Percentiles rank a stretch among this genome's conserved stretches.
Evolutionary conservation across 1,284 basidiomycete species (phyloP).

Genomic region (Ustilago cynodontis): DNA sequence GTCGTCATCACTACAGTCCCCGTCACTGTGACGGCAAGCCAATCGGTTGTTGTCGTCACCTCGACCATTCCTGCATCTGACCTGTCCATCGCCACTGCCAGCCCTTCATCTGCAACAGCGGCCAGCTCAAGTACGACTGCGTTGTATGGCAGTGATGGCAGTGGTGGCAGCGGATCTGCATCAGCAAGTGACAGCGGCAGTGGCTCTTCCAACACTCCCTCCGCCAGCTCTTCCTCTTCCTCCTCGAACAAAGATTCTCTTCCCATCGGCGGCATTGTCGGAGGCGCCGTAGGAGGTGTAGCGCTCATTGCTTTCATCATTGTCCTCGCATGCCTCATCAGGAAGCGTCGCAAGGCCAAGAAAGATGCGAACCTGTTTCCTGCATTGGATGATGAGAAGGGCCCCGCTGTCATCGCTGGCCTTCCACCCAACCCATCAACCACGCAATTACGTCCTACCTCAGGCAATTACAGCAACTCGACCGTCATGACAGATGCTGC

Average conservation of each 20-base stretch:
- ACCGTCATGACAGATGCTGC: conserved; percentile 31
- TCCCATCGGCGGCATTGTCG: conserved; percentile 36
- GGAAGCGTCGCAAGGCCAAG: conserved; percentile 24
- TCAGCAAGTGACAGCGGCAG: background rate
- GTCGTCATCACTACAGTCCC: conserved; percentile 18
- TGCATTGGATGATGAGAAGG: conserved; percentile 22
- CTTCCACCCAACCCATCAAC: conserved; percentile 32
- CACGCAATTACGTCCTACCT: conserved; percentile 20
- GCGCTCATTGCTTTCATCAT: conserved; percentile 22
- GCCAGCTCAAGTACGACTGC: conserved; percentile 1
- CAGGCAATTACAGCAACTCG: conserved; percentile 31
- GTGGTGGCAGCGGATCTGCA: background rate
- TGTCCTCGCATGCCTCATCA: conserved; percentile 19
- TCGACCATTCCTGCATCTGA: conserved; percentile 32
- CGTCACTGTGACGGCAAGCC: conserved; percentile 32
- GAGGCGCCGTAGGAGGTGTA: conserved; percentile 30
- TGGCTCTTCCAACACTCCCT: background rate
- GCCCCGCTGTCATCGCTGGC: conserved; percentile 35
- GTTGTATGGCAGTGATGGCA: background rate
- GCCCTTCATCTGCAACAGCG: background rate
- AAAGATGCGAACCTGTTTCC: conserved; percentile 32
- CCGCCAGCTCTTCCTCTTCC: conserved; percentile 6
- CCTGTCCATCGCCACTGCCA: conserved; percentile 15
- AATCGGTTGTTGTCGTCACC: conserved; percentile 37
- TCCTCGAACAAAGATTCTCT: conserved; percentile 9